phyloP scores from a whole-genome alignment of 2,329 filamentous ascomycete species.

The Capronia americana region DNA sequence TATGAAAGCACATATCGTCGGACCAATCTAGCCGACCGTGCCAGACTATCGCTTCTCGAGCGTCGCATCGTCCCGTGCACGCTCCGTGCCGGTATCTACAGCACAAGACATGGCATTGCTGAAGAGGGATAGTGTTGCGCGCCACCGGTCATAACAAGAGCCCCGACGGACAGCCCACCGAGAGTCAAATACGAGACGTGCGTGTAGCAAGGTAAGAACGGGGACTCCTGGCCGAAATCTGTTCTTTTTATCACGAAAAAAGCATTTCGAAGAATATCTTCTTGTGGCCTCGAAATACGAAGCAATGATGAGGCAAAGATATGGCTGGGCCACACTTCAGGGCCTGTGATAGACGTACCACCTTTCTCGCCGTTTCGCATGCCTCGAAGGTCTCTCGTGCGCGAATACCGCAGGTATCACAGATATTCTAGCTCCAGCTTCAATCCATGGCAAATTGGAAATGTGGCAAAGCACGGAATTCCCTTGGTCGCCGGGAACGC shows the following conservation, averaged over 20 bases:
- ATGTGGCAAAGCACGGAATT: background rate
- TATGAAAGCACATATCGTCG: background rate
- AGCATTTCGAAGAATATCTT: background rate
- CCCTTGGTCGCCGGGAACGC: background rate
- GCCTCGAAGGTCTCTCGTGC: background rate
- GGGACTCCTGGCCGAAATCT: background rate
- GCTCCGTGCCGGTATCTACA: conserved; percentile 4
- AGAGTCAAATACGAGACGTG: background rate
- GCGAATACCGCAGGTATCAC: background rate
- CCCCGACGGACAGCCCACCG: background rate
- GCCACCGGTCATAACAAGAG: background rate
- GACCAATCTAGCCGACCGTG: conserved; percentile 5
- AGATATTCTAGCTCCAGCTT: background rate
- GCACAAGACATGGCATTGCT: background rate
- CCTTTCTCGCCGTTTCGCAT: background rate
- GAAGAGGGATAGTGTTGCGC: background rate
- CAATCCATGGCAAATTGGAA: background rate
- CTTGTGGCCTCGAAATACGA: background rate
- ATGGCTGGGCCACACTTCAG: background rate
- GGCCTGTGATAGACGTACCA: background rate
- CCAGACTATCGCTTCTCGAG: conserved; percentile 3
- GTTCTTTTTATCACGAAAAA: background rate
- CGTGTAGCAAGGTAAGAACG: background rate
- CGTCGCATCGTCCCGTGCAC: conserved; percentile 2
- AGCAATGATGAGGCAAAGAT: background rate